phyloP scores from a whole-genome alignment of 352 stramenopile species.

The Globisporangium cystogenes region DNA sequence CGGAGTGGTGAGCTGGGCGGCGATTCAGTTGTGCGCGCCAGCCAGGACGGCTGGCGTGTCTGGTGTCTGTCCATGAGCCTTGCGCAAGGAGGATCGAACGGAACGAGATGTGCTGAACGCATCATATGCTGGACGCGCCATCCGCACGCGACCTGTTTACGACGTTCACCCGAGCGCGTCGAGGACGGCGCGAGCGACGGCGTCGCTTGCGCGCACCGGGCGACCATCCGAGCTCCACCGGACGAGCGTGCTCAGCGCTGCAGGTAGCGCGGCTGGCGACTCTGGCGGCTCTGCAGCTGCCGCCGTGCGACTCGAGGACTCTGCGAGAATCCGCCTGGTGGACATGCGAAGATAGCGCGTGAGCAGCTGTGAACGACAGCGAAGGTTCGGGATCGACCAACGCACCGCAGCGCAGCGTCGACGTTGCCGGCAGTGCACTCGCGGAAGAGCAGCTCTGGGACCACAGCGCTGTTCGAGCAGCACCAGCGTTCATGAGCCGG shows the following conservation, averaged over 20 bases:
- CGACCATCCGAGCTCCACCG: slow-evolving; percentile 14
- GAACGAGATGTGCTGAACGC: background rate
- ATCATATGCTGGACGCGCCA: background rate
- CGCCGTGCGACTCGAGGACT: background rate
- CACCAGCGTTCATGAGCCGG: background rate
- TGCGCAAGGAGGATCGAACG: background rate
- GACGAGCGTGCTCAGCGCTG: slow-evolving; percentile 28
- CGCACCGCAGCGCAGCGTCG: slow-evolving; percentile 19
- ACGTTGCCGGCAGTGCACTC: slow-evolving; percentile 45
- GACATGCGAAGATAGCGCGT: background rate
- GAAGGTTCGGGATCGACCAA: background rate
- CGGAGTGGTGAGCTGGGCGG: too few relatives aligned
- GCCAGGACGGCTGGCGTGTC: background rate
- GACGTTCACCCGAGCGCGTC: background rate
- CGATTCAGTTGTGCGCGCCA: background rate
- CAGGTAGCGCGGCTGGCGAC: slow-evolving; percentile 1
- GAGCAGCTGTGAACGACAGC: background rate
- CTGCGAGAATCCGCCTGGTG: slow-evolving; percentile 11
- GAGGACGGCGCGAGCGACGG: slow-evolving; percentile 23
- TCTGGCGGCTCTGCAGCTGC: slow-evolving; percentile 1
- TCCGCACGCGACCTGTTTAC: background rate
- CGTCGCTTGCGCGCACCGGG: slow-evolving; percentile 36
- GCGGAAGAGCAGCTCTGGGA: slow-evolving; percentile 66
- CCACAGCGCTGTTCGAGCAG: slow-evolving; percentile 17
- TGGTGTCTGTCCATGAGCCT: too few relatives aligned